Evolutionary conservation across 2,329 filamentous ascomycete species (phyloP), one percentile per base, ranked within the genome.

Genomic region (Penicillium concentricum): DNA sequence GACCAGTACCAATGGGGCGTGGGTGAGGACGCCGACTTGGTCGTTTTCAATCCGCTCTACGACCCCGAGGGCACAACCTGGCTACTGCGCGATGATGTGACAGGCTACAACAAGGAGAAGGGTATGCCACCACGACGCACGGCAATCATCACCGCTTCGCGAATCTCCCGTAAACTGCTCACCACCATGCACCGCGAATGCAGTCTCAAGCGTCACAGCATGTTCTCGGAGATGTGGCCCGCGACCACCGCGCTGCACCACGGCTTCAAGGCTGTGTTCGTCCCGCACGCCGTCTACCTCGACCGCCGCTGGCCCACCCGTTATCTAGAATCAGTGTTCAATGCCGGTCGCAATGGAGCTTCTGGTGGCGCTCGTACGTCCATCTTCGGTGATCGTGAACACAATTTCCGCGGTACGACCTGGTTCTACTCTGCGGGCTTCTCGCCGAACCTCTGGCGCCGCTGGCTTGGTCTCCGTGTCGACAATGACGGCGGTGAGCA

Each of bases 191-290:
- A 97, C 78, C 84, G 86, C 54, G 92, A 96, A 78, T 96, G 92
- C 4, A 86, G 87, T 30, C 84, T 90, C 67, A 87, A 88, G 69
- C 92, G 92, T 66, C 90, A 95, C 74, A 90, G 90, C 62, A 95
- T 94, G 79, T 96, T 96, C 72, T 90, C 92, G 0, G 93, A 97
- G 75, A 97, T 97, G 92, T 97, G 91, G 91, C 91, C 92, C 0
- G 88, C 88, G 1, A 94, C 90, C 0, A 87, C 90, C 1, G 90
- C 92, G 1, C 82, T 97, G 10, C 92, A 97, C 58, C 92, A 97
- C 72, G 93, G 93, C 12, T 87, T 90, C 77, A 97, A 97, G 78
- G 92, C 91, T 37, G 92, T 97, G 15, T 96, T 89, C 63, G 91
- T 87, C 2, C 93, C 93, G 1, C 93, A 97, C 68, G 91, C 92